Evolutionary conservation across 192 early-diverging fungal genomes (phyloP), one percentile per base, ranked within the genome.

Genomic region (Lunasporangiospora selenospora): DNA sequence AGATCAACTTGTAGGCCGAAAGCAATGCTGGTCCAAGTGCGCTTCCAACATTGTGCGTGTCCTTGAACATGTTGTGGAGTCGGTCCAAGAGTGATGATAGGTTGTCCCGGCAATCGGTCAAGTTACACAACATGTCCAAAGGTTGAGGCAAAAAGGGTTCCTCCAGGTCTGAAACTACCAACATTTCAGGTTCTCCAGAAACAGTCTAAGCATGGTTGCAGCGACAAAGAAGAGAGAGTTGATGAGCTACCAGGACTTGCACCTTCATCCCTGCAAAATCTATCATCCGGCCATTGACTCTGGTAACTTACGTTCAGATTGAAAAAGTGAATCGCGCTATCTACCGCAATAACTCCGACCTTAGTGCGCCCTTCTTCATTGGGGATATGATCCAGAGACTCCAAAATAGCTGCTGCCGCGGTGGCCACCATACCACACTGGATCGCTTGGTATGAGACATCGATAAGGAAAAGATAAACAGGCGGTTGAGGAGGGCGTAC

Each of bases 401-500:
- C 82, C 60, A 91, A 71, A 58, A 96, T 90, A 7, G 91, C 83
- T 43, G 85, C 79, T 7, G 88, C 85, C 18, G 92, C 89, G 9
- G 81, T 84, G 1, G 86, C 90, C 0, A 94, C 76, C 27, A 15
- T 56, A 77, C 86, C 88, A 8, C 85, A 86, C 78, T 94, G 89
- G 2, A 96, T 87, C 11, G 95, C 84, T 15, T 85, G 77, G 64
- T 85, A 88, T 13, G 93, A 93, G 4, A 97, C 94, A 69, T 97
- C 95, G 49, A 97, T 90, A 26, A 97, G 75, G 76, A 97, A 95
- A 30, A 96, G 79, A 43, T 91, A 87, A 16, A 92, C 91, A 31
- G 93, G 91, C 18, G 95, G 93, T 77, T 95, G 93, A 34, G 95
- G 95, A 27, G 95, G 95, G 7, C 95, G 88, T n/a, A n/a, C 89